A percentile compares a stretch with the other conserved stretches of the same genome.
Conservation (phyloP, 1,284 basidiomycete species). For the Apiotrichum siamense region DNA sequence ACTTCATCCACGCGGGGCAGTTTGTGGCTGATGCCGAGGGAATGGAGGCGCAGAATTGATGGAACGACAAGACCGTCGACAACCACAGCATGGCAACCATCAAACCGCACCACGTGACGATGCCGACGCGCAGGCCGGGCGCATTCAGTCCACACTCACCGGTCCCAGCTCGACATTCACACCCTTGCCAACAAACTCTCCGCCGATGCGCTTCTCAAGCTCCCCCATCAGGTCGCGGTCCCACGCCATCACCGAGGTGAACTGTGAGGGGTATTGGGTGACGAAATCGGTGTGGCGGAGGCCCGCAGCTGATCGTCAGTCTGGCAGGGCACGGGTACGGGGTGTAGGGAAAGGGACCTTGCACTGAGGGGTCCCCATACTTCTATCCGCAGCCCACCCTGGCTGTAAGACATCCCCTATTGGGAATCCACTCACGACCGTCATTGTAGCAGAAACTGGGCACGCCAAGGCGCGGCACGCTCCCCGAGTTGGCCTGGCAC, state of each 20-base stretch:
- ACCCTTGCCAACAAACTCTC: conserved; percentile 49
- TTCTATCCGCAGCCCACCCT: too few relatives aligned
- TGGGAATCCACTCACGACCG: conserved; percentile 46
- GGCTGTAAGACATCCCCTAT: too few relatives aligned
- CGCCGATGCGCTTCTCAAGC: conserved; percentile 47
- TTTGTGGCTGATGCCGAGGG: too few relatives aligned
- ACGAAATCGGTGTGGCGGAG: conserved; percentile 44
- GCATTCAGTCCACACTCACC: conserved; percentile 15
- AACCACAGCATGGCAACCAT: too few relatives aligned
- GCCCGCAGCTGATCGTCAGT: conserved; percentile 49
- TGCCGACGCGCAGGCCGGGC: too few relatives aligned
- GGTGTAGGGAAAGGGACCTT: too few relatives aligned
- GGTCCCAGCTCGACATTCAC: conserved; percentile 43
- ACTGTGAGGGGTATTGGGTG: conserved; percentile 49
- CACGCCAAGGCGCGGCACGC: conserved; percentile 45
- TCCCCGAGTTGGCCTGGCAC: conserved; percentile 60
- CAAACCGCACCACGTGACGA: too few relatives aligned
- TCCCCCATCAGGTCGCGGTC: conserved; percentile 47
- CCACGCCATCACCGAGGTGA: conserved; percentile 51
- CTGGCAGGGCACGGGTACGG: too few relatives aligned
- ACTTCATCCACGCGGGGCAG: too few relatives aligned
- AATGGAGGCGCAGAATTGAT: too few relatives aligned
- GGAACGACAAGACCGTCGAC: too few relatives aligned
- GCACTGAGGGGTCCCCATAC: too few relatives aligned
- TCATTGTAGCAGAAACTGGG: conserved; percentile 63